phyloP scores from a whole-genome alignment of 2,329 filamentous ascomycete species.

The Lachnellula suecica region DNA sequence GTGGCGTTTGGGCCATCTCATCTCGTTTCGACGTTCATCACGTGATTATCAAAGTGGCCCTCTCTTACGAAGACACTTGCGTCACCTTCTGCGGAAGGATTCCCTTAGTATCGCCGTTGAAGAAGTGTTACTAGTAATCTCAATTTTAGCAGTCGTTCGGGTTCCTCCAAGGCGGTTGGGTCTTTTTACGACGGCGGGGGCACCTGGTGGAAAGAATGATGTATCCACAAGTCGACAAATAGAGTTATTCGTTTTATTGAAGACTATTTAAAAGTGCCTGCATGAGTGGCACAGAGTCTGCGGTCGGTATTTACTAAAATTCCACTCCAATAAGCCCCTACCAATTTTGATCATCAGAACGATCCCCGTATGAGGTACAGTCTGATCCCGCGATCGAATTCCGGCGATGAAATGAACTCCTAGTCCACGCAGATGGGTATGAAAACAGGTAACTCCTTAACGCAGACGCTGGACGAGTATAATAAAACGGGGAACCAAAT shows the following conservation, averaged over 20 bases:
- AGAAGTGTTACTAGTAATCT: too few relatives aligned
- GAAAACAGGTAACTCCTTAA: conserved; percentile 12
- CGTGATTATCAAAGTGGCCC: too few relatives aligned
- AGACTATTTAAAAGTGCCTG: background rate
- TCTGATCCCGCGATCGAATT: background rate
- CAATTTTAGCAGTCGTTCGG: too few relatives aligned
- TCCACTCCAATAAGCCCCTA: background rate
- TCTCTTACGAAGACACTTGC: too few relatives aligned
- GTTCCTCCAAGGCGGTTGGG: too few relatives aligned
- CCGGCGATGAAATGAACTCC: background rate
- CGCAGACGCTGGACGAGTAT: conserved; percentile 7
- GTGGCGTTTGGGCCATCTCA: too few relatives aligned
- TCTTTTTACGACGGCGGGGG: too few relatives aligned
- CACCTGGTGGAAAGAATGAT: too few relatives aligned
- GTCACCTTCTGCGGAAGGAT: too few relatives aligned
- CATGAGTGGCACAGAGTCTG: background rate
- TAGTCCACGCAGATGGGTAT: conserved; percentile 6
- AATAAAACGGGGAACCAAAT: background rate
- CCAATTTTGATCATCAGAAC: background rate
- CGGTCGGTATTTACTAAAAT: background rate
- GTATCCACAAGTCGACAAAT: too few relatives aligned
- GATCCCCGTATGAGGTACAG: background rate
- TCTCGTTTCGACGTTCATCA: too few relatives aligned
- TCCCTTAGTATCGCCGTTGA: too few relatives aligned
- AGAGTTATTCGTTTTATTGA: background rate